These are phyloP conservation scores for Pythium graminicola DNA, from an alignment of 352 stramenopile species.

Conservation along the genomic window DNA sequence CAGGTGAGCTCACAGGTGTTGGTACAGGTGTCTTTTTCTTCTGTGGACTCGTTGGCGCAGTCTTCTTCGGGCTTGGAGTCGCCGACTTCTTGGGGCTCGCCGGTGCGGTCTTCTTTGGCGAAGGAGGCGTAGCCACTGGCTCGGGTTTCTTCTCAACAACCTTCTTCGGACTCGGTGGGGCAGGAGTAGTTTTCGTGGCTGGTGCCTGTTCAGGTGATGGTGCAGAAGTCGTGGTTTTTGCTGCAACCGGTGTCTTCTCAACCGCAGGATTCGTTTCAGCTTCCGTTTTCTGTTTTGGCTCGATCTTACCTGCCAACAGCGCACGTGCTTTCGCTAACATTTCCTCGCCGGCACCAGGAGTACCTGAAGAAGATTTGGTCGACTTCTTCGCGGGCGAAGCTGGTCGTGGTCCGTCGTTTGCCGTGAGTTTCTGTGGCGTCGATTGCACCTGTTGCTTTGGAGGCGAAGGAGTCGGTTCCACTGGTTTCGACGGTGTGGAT, in stretches of 20 bases:
- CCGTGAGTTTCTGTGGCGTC: constrained; percentile 3
- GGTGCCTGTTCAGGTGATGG: background rate
- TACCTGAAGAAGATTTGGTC: constrained; percentile 5
- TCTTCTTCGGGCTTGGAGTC: constrained; percentile 6
- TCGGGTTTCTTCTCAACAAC: constrained; percentile 7
- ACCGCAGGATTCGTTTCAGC: background rate
- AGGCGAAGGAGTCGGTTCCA: constrained; percentile 2
- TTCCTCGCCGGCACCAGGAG: constrained; percentile 12
- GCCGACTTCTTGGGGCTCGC: constrained; percentile 8
- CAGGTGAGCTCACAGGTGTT: constrained; percentile 14
- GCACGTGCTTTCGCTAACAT: constrained; percentile 19
- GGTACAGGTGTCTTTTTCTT: constrained; percentile 16
- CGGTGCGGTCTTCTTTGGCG: constrained; percentile 11
- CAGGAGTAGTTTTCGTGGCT: background rate
- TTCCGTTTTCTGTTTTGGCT: background rate
- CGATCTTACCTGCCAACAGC: constrained; percentile 16
- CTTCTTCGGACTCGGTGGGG: constrained; percentile 12
- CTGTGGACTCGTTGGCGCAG: background rate
- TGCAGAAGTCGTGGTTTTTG: background rate
- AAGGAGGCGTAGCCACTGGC: constrained; percentile 1
- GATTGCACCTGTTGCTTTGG: background rate
- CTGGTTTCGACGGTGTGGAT: constrained; percentile 12
- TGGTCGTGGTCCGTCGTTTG: constrained; percentile 4
- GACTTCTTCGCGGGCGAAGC: constrained; percentile 17
- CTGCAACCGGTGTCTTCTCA: background rate